These are phyloP conservation scores for Epichloe sibirici DNA, from an alignment of 2,329 filamentous ascomycete genomes.

Conservation along the genomic window DNA sequence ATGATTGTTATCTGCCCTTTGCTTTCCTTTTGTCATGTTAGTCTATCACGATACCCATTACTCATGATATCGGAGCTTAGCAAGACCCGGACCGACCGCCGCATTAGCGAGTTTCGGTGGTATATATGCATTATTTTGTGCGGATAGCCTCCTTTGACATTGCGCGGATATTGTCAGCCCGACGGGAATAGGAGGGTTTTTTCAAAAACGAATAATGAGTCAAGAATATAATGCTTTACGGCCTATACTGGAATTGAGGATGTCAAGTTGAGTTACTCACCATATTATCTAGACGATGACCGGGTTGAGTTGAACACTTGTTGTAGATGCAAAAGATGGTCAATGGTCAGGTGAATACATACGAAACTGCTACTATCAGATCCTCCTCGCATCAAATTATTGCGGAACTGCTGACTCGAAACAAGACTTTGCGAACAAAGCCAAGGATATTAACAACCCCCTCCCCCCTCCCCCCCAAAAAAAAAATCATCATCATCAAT, in stretches of 20 bases:
- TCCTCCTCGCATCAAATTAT: too few species aligned
- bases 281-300: too few species aligned
- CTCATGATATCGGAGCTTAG: background rate
- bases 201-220: background rate
- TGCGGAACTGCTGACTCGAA: too few species aligned
- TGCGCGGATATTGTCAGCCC: background rate
- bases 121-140: background rate
- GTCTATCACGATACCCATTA: slow-evolving; percentile 2
- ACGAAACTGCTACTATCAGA: too few species aligned
- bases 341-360: too few species aligned
- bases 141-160: background rate
- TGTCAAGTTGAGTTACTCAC: background rate
- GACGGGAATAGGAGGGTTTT: background rate
- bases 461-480: too few species aligned
- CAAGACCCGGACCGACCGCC: too few species aligned
- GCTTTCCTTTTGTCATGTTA: background rate
- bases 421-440: too few species aligned
- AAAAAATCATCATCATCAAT: too few species aligned
- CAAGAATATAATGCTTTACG: slow-evolving; percentile 2
- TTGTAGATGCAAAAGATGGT: too few species aligned
- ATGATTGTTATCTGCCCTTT: background rate
- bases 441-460: too few species aligned
- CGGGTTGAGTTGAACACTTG: too few species aligned
- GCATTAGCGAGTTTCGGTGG: background rate
- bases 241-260: background rate